Evolutionary conservation across 2,329 filamentous ascomycete species (phyloP), one percentile per base, ranked within the genome.

Genomic region (Trichoderma atrobrunneum): DNA sequence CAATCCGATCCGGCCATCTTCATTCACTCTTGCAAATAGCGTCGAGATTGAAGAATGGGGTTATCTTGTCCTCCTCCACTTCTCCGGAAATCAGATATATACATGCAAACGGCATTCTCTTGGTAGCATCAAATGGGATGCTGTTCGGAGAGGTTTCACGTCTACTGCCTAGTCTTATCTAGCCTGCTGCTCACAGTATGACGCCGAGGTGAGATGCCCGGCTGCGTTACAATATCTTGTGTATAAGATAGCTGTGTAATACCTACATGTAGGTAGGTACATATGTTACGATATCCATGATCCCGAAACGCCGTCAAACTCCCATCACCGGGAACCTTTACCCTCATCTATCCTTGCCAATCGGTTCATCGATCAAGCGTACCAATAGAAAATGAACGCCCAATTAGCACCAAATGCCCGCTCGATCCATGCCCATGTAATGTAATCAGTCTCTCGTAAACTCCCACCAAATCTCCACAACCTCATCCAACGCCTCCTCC

Each of bases 381-480:
- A 16, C n/a, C 11, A 43, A 43, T 21, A 18, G 3, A 48, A 32
- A 68, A 8, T 4, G 12, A 67, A 57, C 3, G 3, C 11, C 21
- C 21, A 14, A 54, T 54, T n/a, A 7, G 14, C 21, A n/a, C 48
- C 30, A 36, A 66, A 51, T 64, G 16, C 61, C 61, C 10, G 28
- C 14, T 43, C 24, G 18, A 2, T 21, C 48, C 32, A 32, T 21
- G 39, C 56, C 24, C 16, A 21, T 21, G 36, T 34, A 21, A 43
- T 14, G 32, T n/a, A 30, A 60, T 60, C 56, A 28, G 5, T 60
- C 54, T 18, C 30, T 26, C 7, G 63, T 74, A 71, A 76, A 76
- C 59, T 80, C 79, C 81, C 88, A 89, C 71, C 84, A 78, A 65
- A 89, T 72, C 78, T 87, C 85, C 28, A 86, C 76, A 10, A 87